A percentile compares a stretch with the other conserved stretches of the same genome.
Evolutionary conservation across 257 asterid species (phyloP).

Genomic region (Ballota nigra): DNA sequence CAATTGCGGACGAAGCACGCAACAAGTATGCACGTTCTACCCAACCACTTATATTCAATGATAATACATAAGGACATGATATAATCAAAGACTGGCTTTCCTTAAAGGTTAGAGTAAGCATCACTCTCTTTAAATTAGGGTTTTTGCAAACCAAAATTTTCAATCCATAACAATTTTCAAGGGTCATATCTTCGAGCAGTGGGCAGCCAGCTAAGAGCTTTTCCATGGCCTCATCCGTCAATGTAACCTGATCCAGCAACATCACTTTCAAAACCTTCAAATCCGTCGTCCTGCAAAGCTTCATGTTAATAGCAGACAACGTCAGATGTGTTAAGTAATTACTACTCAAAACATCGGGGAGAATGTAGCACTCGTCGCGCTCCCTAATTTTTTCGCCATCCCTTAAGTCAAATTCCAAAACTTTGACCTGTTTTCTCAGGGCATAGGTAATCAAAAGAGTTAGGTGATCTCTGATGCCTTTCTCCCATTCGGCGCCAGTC

Average conservation of each 20-base stretch:
- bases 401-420: constrained; percentile 28
- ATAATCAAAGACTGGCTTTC: background rate
- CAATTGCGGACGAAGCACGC: constrained; percentile 15
- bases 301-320: constrained; percentile 25
- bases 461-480: constrained; percentile 5
- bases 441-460: constrained; percentile 27
- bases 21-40: background rate
- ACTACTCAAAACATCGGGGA: constrained; percentile 32
- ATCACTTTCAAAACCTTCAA: constrained; percentile 18
- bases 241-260: background rate
- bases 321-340: constrained; percentile 20
- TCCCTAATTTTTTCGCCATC: background rate
- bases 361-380: constrained; percentile 1
- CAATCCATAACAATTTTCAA: constrained; percentile 21
- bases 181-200: constrained; percentile 23
- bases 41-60: constrained; percentile 14
- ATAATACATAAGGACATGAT: constrained; percentile 20
- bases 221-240: constrained; percentile 19
- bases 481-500: background rate
- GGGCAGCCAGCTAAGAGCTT: constrained; percentile 30
- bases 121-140: constrained; percentile 22
- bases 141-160: background rate
- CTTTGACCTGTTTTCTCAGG: constrained; percentile 27
- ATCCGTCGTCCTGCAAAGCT: background rate
- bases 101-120: background rate